Evolutionary conservation across 2,329 filamentous ascomycete genomes (phyloP).

Genomic region (Sporothrix sp.): DNA sequence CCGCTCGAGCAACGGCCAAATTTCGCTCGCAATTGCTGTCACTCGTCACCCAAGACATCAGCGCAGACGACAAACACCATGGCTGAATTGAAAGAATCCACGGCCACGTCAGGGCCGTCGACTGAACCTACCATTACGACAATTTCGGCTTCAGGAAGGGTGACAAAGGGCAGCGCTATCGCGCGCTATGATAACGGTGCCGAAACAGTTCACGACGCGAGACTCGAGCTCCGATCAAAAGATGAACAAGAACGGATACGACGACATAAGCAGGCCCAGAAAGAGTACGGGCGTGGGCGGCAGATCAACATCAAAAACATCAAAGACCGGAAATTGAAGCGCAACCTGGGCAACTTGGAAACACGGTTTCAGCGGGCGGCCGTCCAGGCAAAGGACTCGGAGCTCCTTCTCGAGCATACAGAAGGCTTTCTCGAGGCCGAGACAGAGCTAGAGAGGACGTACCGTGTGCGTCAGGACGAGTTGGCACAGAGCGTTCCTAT

Average conservation of each 20-base stretch:
- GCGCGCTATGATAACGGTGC: constrained; percentile 37
- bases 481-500: constrained; percentile 65
- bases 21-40: background rate
- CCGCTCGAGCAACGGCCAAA: background rate
- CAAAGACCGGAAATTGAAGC: constrained; percentile 81
- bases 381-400: constrained; percentile 83
- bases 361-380: constrained; percentile 72
- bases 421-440: constrained; percentile 83
- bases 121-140: background rate
- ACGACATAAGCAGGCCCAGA: constrained; percentile 53
- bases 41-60: background rate
- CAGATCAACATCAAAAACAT: constrained; percentile 56
- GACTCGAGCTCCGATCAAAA: constrained; percentile 43
- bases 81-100: constrained; percentile 11
- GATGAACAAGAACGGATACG: constrained; percentile 41
- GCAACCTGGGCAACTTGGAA: constrained; percentile 70
- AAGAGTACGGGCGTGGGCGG: constrained; percentile 75
- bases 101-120: background rate
- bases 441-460: constrained; percentile 79
- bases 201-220: constrained; percentile 37
- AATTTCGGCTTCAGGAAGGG: background rate
- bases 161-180: background rate
- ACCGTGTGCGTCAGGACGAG: constrained; percentile 83
- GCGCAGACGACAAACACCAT: background rate
- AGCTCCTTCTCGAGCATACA: constrained; percentile 83